phyloP scores from a whole-genome alignment of 2,329 filamentous ascomycete species.

The Plenodomus tracheiphilus region DNA sequence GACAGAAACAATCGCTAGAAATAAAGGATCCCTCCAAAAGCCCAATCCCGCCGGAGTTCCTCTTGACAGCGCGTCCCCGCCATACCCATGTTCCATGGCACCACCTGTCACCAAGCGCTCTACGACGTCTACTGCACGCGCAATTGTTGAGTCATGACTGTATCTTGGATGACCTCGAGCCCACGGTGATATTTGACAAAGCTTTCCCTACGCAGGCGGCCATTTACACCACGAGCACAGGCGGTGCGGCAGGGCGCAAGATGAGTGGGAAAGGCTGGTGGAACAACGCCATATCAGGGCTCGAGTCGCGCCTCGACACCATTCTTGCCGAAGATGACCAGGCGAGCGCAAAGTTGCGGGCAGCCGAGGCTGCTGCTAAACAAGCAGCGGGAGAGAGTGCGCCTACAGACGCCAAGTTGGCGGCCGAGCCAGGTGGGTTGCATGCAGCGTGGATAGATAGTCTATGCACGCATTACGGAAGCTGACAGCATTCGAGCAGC shows the following conservation, averaged over 20 bases:
- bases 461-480: conserved; percentile 1
- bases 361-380: conserved; percentile 43
- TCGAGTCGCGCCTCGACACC: conserved; percentile 89
- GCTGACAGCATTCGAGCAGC: conserved; percentile 54
- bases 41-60: too few species aligned
- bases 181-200: conserved; percentile 34
- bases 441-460: not conserved
- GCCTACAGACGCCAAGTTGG: conserved; percentile 32
- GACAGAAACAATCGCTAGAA: not conserved
- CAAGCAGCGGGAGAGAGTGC: conserved; percentile 34
- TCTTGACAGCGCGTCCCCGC: conserved; percentile 15
- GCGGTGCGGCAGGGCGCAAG: not conserved
- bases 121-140: conserved; percentile 29
- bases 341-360: conserved; percentile 48
- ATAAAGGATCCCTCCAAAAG: not conserved
- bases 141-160: conserved; percentile 35
- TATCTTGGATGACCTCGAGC: conserved; percentile 29
- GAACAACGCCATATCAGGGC: conserved; percentile 84
- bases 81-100: conserved; percentile 25
- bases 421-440: conserved; percentile 39
- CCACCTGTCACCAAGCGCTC: conserved; percentile 20
- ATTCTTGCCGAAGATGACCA: conserved; percentile 82
- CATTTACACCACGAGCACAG: conserved; percentile 4
- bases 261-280: conserved; percentile 41
- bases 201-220: conserved; percentile 1